Evolutionary conservation across 2,329 filamentous ascomycete genomes (phyloP).

Genomic region (Colletotrichum lindemuthianum): DNA sequence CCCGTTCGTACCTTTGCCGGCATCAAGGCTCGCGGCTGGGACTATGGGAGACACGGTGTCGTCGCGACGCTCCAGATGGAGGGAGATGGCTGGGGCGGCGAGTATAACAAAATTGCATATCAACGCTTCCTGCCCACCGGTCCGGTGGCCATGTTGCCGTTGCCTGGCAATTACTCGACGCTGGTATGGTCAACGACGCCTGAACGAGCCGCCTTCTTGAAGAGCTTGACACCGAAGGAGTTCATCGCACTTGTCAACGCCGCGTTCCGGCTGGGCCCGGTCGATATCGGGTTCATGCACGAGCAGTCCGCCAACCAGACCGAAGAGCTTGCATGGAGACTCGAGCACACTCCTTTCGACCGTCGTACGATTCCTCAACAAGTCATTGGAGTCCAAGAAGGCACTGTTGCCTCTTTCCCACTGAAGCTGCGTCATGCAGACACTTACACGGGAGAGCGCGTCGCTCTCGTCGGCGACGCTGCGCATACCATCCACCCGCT

Average conservation of each 20-base stretch:
- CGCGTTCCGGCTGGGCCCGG: slow-evolving; percentile 82
- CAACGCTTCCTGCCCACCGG: slow-evolving; percentile 95
- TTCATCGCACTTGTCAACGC: slow-evolving; percentile 93
- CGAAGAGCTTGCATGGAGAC: slow-evolving; percentile 87
- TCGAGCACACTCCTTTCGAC: slow-evolving; percentile 72
- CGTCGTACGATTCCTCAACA: slow-evolving; percentile 69
- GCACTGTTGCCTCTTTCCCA: slow-evolving; percentile 88
- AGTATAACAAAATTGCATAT: slow-evolving; percentile 79
- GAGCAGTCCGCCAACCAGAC: slow-evolving; percentile 66
- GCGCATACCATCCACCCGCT: slow-evolving; percentile 96
- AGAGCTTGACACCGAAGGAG: slow-evolving; percentile 75
- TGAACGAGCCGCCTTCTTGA: slow-evolving; percentile 80
- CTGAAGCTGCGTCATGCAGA: slow-evolving; percentile 93
- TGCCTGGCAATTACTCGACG: slow-evolving; percentile 84
- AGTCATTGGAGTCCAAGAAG: slow-evolving; percentile 77
- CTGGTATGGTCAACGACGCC: slow-evolving; percentile 96
- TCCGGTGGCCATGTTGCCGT: slow-evolving; percentile 88
- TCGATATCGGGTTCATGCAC: slow-evolving; percentile 87
- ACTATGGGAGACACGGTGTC: slow-evolving; percentile 89
- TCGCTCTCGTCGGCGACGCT: slow-evolving; percentile 92
- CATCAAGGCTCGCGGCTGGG: slow-evolving; percentile 89
- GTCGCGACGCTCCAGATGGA: slow-evolving; percentile 87
- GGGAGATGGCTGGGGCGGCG: slow-evolving; percentile 64
- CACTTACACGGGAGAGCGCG: slow-evolving; percentile 88
- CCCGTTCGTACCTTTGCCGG: slow-evolving; percentile 90